Evolutionary conservation across 2,329 filamentous ascomycete genomes (phyloP).

Genomic region (Fusarium sp.): DNA sequence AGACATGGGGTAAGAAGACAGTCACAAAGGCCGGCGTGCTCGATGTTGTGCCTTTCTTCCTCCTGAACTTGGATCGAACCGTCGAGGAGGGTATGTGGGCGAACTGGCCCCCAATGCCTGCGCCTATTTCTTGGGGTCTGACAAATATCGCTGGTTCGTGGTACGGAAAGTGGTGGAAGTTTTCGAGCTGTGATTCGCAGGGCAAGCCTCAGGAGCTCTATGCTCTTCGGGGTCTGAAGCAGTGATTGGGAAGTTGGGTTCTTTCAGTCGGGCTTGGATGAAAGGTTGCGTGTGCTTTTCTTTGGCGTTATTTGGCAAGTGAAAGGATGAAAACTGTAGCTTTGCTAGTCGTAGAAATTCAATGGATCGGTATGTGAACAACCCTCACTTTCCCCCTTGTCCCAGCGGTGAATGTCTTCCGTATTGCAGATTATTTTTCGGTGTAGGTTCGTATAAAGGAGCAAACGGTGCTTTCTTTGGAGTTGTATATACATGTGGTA

Average conservation of each 20-base stretch:
- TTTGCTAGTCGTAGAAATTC: neutral
- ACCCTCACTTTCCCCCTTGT: neutral
- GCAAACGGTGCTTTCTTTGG: neutral
- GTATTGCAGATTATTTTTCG: no score
- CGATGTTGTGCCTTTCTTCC: constrained; percentile 71
- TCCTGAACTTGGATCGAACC: constrained; percentile 69
- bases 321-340: neutral
- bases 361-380: neutral
- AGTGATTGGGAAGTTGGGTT: neutral
- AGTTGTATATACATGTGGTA: neutral
- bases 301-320: constrained; percentile 1
- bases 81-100: constrained; percentile 68
- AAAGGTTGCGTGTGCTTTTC: neutral
- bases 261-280: neutral
- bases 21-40: constrained; percentile 68
- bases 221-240: constrained; percentile 50
- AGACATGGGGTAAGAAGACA: constrained; percentile 69
- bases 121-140: constrained; percentile 66
- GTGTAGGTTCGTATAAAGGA: neutral
- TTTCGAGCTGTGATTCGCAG: constrained; percentile 66
- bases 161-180: constrained; percentile 70
- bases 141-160: constrained; percentile 66
- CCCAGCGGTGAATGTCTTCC: no score
- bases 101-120: constrained; percentile 72
- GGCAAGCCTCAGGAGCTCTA: constrained; percentile 65